phyloP scores from a whole-genome alignment of 768 basidiomycete species.

The Kwoniella sp. region DNA sequence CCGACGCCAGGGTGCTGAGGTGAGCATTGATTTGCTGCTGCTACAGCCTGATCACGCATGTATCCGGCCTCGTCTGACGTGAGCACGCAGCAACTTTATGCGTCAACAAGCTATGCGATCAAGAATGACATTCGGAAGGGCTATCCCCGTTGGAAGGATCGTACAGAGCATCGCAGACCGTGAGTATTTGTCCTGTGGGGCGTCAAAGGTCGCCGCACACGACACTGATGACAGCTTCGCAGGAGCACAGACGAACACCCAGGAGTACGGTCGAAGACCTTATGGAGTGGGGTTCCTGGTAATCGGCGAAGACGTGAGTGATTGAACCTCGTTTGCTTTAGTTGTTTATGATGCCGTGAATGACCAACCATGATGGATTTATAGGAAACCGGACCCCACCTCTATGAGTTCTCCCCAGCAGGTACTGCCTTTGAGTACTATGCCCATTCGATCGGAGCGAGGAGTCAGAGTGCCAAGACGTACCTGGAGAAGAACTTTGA shows the following conservation, averaged over 20 bases:
- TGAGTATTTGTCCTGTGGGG: conserved; percentile 54
- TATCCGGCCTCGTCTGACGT: not conserved
- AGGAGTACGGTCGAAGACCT: conserved; percentile 93
- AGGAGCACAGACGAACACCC: conserved; percentile 99
- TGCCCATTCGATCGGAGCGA: conserved; percentile 96
- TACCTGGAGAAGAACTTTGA: conserved; percentile 94
- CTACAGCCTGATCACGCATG: not conserved
- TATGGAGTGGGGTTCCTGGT: conserved; percentile 99
- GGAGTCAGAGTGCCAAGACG: conserved; percentile 97
- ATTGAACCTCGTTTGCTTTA: not conserved
- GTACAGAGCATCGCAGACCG: conserved; percentile 93
- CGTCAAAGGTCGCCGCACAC: no score
- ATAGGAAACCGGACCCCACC: conserved; percentile 84
- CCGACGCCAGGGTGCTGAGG: conserved; percentile 96
- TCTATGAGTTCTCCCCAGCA: conserved; percentile 96
- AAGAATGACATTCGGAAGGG: conserved; percentile 90
- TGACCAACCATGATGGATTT: not conserved
- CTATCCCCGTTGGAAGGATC: conserved; percentile 87
- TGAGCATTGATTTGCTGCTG: conserved; percentile 51
- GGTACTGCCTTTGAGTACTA: conserved; percentile 97
- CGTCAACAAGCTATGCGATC: conserved; percentile 95
- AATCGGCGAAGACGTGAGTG: conserved; percentile 72
- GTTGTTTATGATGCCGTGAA: not conserved
- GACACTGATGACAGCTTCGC: no score
- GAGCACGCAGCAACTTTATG: conserved; percentile 82